Percentiles rank a stretch among this genome's conserved stretches.
These are phyloP conservation scores for Petunia hybrid DNA, from an alignment of 305 asterid species.

Conservation along the genomic window DNA sequence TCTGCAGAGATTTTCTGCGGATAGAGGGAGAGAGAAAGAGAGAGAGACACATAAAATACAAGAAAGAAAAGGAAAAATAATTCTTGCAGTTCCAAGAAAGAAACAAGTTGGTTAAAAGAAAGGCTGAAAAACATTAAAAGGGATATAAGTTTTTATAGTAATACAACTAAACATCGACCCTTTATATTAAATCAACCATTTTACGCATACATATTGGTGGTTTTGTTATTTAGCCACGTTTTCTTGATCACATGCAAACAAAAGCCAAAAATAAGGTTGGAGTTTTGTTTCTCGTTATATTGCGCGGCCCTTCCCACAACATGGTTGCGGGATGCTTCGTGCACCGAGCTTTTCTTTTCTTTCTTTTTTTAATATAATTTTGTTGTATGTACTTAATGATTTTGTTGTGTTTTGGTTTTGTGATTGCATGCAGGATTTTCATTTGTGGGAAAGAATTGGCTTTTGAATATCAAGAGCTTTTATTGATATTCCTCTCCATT, in stretches of 20 bases:
- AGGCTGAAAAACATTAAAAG: neutral
- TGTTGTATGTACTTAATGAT: neutral
- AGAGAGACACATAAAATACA: neutral
- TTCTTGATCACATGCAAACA: neutral
- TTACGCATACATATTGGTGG: slow-evolving; percentile 14
- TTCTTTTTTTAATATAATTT: neutral
- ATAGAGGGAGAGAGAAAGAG: neutral
- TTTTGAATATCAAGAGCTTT: slow-evolving; percentile 33
- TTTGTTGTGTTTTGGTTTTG: neutral
- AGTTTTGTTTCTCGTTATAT: too few species aligned
- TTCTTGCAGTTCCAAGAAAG: neutral
- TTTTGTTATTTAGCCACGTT: neutral
- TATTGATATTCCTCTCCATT: slow-evolving; percentile 43
- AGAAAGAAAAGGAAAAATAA: neutral
- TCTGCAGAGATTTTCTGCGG: neutral
- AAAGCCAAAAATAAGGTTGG: slow-evolving; percentile 20
- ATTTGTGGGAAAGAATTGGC: slow-evolving; percentile 24
- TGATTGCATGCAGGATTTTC: slow-evolving; percentile 47
- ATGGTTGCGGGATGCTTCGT: too few species aligned
- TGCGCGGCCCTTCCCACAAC: too few species aligned
- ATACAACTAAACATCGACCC: too few species aligned
- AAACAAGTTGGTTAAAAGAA: neutral
- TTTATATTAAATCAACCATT: too few species aligned
- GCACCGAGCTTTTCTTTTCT: too few species aligned
- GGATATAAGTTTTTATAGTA: neutral